Percentiles rank a stretch among this genome's conserved stretches.
These are phyloP conservation scores for Russula dissimulans DNA, from an alignment of 768 basidiomycete genomes.

Conservation along the genomic window DNA sequence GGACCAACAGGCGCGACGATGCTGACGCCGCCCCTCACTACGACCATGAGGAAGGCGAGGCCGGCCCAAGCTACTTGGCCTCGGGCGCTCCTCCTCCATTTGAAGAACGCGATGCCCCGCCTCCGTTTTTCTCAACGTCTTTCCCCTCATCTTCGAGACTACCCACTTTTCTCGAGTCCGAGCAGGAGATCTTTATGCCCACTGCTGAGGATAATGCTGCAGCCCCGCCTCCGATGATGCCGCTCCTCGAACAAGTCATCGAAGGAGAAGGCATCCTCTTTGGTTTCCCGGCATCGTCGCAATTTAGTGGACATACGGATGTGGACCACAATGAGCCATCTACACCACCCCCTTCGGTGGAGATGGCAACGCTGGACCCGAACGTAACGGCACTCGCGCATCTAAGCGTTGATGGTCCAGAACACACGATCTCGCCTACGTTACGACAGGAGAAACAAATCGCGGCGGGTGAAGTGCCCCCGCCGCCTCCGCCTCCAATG, in stretches of 20 bases:
- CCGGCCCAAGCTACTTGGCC: constrained; percentile 65
- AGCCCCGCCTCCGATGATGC: constrained; percentile 26
- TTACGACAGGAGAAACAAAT: constrained; percentile 38
- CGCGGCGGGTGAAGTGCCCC: constrained; percentile 36
- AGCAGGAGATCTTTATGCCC: constrained; percentile 65
- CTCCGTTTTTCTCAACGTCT: constrained; percentile 43
- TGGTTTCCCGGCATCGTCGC: constrained; percentile 60
- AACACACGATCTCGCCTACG: constrained; percentile 46
- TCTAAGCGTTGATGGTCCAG: constrained; percentile 43
- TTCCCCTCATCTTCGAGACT: constrained; percentile 38
- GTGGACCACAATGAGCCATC: constrained; percentile 42
- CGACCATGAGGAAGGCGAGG: constrained; percentile 47
- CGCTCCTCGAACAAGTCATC: constrained; percentile 32
- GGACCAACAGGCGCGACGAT: constrained; percentile 64
- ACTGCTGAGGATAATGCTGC: constrained; percentile 31
- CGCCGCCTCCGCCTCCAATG: constrained; percentile 73
- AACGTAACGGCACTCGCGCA: constrained; percentile 60
- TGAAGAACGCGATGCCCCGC: constrained; percentile 75
- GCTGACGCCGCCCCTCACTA: constrained; percentile 56
- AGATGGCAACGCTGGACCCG: constrained; percentile 63
- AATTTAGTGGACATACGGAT: constrained; percentile 76
- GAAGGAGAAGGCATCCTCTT: constrained; percentile 71
- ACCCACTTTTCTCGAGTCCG: constrained; percentile 75
- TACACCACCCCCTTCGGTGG: constrained; percentile 70
- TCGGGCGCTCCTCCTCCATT: constrained; percentile 71